These are phyloP conservation scores for Ophiocordyceps camponoti-leonardi DNA, from an alignment of 2,329 filamentous ascomycete genomes.

Conservation along the genomic window DNA sequence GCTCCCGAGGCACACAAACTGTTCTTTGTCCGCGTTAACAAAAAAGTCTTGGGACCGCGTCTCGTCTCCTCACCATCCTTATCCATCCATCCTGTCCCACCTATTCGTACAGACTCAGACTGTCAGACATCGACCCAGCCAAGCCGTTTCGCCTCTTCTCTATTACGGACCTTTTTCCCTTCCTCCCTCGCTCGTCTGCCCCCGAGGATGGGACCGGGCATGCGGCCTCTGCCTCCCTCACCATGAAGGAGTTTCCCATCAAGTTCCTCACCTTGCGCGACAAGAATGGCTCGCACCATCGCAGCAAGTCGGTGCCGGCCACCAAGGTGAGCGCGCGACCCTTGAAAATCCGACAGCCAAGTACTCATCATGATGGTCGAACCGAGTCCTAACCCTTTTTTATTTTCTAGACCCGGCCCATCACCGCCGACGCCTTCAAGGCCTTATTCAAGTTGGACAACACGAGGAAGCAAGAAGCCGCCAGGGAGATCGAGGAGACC, in stretches of 20 bases:
- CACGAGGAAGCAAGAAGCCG: conserved; percentile 30
- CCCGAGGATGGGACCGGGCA: conserved; percentile 14
- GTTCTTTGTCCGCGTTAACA: neutral
- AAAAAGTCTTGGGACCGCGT: neutral
- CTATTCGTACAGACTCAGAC: neutral
- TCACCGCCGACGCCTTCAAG: conserved; percentile 40
- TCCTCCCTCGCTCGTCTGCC: neutral
- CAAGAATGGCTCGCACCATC: conserved; percentile 36
- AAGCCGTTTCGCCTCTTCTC: neutral
- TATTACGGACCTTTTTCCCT: neutral
- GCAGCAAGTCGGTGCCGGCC: conserved; percentile 37
- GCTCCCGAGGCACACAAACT: neutral
- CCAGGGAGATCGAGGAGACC: conserved; percentile 26
- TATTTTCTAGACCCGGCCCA: conserved; percentile 28
- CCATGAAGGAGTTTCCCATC: conserved; percentile 39
- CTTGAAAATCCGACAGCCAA: too few species aligned
- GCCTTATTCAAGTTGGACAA: conserved; percentile 47
- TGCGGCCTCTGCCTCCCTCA: conserved; percentile 16
- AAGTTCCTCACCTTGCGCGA: conserved; percentile 57
- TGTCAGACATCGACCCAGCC: neutral
- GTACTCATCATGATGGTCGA: neutral
- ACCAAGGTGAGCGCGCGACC: conserved; percentile 8
- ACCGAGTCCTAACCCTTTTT: neutral
- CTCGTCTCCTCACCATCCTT: neutral
- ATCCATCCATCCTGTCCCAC: neutral